A percentile compares a stretch with the other conserved stretches of the same genome.
phyloP scores from a whole-genome alignment of 2,329 filamentous ascomycete genomes.

The Sporothrix luriei region DNA sequence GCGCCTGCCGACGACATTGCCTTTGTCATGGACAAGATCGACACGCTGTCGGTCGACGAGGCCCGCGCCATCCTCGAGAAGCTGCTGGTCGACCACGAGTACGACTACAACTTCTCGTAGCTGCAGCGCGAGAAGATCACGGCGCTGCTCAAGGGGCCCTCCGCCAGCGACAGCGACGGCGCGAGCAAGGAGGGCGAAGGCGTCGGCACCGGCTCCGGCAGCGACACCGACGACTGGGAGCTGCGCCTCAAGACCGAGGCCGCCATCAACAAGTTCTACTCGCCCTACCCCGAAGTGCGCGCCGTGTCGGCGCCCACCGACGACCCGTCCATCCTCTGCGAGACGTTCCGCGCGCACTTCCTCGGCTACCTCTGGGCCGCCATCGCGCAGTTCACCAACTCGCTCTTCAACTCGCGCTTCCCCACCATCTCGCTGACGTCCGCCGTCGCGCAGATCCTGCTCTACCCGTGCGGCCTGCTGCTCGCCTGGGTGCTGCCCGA shows the following conservation, averaged over 20 bases:
- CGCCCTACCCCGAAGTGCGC: slow-evolving; percentile 60
- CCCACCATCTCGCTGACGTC: slow-evolving; percentile 58
- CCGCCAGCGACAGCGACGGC: slow-evolving; percentile 41
- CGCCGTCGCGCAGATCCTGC: slow-evolving; percentile 60
- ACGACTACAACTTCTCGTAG: slow-evolving; percentile 53
- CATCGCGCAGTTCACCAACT: slow-evolving; percentile 50
- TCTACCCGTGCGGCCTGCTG: slow-evolving; percentile 58
- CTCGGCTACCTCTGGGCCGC: slow-evolving; percentile 53
- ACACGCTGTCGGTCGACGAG: slow-evolving; percentile 25
- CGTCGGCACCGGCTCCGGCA: no score
- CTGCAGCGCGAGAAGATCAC: slow-evolving; percentile 47
- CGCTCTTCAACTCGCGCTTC: slow-evolving; percentile 58
- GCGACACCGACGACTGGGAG: slow-evolving; percentile 50
- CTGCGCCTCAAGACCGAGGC: slow-evolving; percentile 58
- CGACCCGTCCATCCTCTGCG: slow-evolving; percentile 52
- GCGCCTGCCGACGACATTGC: slow-evolving; percentile 26
- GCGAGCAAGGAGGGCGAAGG: no score
- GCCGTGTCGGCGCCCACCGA: slow-evolving; percentile 61
- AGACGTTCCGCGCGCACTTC: slow-evolving; percentile 58
- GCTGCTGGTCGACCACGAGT: slow-evolving; percentile 44
- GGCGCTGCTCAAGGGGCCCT: slow-evolving; percentile 49
- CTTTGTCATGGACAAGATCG: slow-evolving; percentile 31
- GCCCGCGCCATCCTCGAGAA: slow-evolving; percentile 19
- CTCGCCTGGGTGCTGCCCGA: slow-evolving; percentile 56
- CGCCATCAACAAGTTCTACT: slow-evolving; percentile 57